These are phyloP conservation scores for Kwoniella newhampshirensis DNA, from an alignment of 768 basidiomycete species.

Conservation along the genomic window DNA sequence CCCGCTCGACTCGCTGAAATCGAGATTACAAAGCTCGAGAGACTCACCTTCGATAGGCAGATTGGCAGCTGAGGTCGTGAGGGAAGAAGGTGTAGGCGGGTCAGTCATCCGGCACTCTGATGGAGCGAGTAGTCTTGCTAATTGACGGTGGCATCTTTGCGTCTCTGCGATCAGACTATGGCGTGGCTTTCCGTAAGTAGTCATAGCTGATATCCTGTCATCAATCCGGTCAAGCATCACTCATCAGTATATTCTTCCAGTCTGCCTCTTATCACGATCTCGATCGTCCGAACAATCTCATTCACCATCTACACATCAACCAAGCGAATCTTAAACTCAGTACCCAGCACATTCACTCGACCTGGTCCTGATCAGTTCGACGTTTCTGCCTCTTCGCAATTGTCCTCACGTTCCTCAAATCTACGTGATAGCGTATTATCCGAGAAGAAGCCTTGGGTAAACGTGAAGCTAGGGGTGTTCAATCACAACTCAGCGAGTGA, in stretches of 20 bases:
- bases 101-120: conserved; percentile 65
- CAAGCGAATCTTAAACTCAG: conserved; percentile 45
- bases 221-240: too few relatives aligned
- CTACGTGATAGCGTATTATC: too few relatives aligned
- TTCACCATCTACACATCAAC: conserved; percentile 52
- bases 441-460: conserved; percentile 27
- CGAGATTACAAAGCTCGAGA: conserved; percentile 80
- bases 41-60: conserved; percentile 70
- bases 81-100: conserved; percentile 61
- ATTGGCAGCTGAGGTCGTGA: conserved; percentile 52
- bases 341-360: conserved; percentile 10
- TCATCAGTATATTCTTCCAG: too few relatives aligned
- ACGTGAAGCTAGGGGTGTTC: conserved; percentile 35
- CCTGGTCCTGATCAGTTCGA: too few relatives aligned
- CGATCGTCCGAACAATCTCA: conserved; percentile 74
- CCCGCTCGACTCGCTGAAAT: conserved; percentile 94
- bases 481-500: conserved; percentile 56
- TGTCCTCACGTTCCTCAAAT: too few relatives aligned
- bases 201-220: conserved; percentile 7
- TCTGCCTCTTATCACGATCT: conserved; percentile 92
- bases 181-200: conserved; percentile 46
- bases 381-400: too few relatives aligned
- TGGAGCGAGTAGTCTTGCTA: not conserved
- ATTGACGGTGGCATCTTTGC: not conserved
- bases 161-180: conserved; percentile 34